Base-by-base conservation (phyloP, 345 rosid species). In the Odontarrhena argentea region DNA sequence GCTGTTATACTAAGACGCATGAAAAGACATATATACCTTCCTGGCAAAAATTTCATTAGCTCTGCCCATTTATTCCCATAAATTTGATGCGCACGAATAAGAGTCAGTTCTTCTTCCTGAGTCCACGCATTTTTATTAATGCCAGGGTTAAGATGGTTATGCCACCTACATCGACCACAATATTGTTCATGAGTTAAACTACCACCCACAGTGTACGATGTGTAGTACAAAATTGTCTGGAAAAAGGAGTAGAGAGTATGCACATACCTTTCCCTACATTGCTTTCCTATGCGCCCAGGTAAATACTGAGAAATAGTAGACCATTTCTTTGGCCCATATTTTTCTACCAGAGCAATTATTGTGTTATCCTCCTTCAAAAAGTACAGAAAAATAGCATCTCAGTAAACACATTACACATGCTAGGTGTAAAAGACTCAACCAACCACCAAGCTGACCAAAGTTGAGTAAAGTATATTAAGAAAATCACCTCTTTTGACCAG, bases 41-140 rank as follows among this genome's bases (percentile, higher is more conserved):
- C 99, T 64, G 97, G 97, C 83, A 95, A 80, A 79, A 89, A 83
- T 71, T 95, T 91, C 73, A 96, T 76, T 38, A 95, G 85, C 83
- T 95, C 97, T 22, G 97, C 99, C 99, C 99, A 95, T 84, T 80
- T 86, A 86, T 95, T 95, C 58, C 99, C 99, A 72, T 84, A 87
- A 58, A 87, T 77, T 76, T 89, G 93, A 87, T 95, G 99, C 42
- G 97, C 99, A 67, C 92, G 96, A 67, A 95, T 85, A 77, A 95
- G 82, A 53, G 90, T 95, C 83, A 95, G 47, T 78, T 95, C 99
- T 79, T 95, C 99, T 76, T 91, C 91, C 67, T 91, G 97, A 69
- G 96, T 91, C 99, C 99, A 95, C 44, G 99, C 94, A 79, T 95
- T 96, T 74, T 87, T 95, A 77, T 89, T 95, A 77, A 95, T 95